Conservation (phyloP, 768 basidiomycete genomes). For the Aureoboletus auriporus region DNA sequence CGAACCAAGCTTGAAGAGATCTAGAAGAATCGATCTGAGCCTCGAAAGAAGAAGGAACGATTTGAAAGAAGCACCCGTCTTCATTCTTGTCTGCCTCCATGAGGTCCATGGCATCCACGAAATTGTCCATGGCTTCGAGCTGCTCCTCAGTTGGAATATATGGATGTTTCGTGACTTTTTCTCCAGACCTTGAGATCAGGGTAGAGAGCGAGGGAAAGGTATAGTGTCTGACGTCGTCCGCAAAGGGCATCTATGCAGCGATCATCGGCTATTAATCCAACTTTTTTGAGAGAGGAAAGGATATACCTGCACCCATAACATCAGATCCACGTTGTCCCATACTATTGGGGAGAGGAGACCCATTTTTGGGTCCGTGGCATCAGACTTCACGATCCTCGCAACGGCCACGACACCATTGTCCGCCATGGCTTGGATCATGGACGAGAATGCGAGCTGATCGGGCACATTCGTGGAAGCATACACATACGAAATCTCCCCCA, state of each 20-base stretch:
- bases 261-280: background rate
- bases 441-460: conserved; percentile 82
- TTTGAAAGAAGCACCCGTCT: conserved; percentile 49
- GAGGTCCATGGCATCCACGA: conserved; percentile 89
- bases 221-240: conserved; percentile 88
- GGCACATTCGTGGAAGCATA: conserved; percentile 71
- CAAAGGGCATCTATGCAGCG: conserved; percentile 80
- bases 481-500: conserved; percentile 84
- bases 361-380: conserved; percentile 80
- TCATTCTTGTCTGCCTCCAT: conserved; percentile 75
- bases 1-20: conserved; percentile 68
- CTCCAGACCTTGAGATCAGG: conserved; percentile 73
- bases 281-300: background rate
- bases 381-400: conserved; percentile 73
- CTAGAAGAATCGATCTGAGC: conserved; percentile 35
- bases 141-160: conserved; percentile 80
- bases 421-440: conserved; percentile 79
- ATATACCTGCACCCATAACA: conserved; percentile 79
- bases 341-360: conserved; percentile 65
- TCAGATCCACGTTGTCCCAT: conserved; percentile 68
- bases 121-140: conserved; percentile 75
- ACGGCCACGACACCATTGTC: conserved; percentile 67
- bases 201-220: conserved; percentile 78
- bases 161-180: conserved; percentile 68
- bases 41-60: background rate